Conservation (phyloP, 2,329 filamentous ascomycete species). For the Diaporthe sp. region DNA sequence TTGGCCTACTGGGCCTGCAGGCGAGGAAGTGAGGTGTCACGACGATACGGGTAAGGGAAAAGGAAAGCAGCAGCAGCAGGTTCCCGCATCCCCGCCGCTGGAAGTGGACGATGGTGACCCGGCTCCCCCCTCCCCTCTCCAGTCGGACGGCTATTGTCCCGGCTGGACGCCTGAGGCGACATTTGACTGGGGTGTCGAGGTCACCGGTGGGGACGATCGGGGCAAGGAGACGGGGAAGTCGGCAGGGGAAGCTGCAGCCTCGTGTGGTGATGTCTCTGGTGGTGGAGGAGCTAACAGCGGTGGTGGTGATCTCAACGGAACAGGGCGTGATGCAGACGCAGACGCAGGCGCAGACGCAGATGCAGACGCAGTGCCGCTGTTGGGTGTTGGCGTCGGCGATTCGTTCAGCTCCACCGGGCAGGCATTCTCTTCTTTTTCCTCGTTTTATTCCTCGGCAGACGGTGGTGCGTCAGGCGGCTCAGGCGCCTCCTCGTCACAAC, state of each 20-base stretch:
- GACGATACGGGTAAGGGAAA: constrained; percentile 9
- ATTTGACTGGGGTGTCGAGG: constrained; percentile 22
- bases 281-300: not conserved
- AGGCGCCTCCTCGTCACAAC: constrained; percentile 1
- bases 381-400: not conserved
- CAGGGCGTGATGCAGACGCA: not conserved
- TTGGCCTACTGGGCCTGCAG: not conserved
- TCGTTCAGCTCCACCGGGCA: constrained; percentile 8
- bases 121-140: not conserved
- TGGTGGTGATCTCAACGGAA: not conserved
- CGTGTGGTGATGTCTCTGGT: not conserved
- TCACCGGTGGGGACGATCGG: not conserved
- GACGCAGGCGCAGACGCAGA: not conserved
- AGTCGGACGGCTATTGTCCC: not conserved
- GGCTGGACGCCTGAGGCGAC: constrained; percentile 19
- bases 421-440: constrained; percentile 2
- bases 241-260: not conserved
- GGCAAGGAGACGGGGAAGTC: not conserved
- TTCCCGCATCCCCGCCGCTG: not conserved
- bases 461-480: not conserved
- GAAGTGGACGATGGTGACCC: constrained; percentile 8
- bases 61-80: constrained; percentile 12
- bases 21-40: not conserved
- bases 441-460: not conserved
- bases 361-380: not conserved